These are phyloP conservation scores for Ploettnerulaceae sp. DNA, from an alignment of 2,329 filamentous ascomycete genomes.

Conservation along the genomic window DNA sequence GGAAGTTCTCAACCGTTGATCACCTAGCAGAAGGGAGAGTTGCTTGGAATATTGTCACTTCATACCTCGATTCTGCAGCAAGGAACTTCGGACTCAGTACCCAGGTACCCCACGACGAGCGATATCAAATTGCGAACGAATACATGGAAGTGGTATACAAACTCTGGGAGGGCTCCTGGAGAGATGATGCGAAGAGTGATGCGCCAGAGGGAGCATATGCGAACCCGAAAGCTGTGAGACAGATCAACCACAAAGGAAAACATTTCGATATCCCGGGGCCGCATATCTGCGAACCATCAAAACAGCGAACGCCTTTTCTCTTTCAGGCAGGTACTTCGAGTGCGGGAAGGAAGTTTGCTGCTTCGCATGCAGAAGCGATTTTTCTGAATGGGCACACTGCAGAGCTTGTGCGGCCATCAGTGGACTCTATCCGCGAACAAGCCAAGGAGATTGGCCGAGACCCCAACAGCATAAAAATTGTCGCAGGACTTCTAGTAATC, in stretches of 20 bases:
- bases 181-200: constrained; percentile 51
- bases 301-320: constrained; percentile 26
- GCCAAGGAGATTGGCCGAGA: constrained; percentile 44
- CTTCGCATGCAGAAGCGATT: constrained; percentile 66
- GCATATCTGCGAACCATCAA: constrained; percentile 51
- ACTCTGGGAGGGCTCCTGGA: constrained; percentile 28
- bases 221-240: constrained; percentile 51
- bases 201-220: constrained; percentile 55
- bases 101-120: constrained; percentile 61
- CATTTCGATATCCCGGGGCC: constrained; percentile 61
- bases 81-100: constrained; percentile 54
- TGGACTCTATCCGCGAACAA: constrained; percentile 53
- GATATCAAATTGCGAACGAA: constrained; percentile 60
- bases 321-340: constrained; percentile 65
- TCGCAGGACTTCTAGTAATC: constrained; percentile 49
- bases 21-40: constrained; percentile 53
- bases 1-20: constrained; percentile 29
- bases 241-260: constrained; percentile 62
- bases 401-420: constrained; percentile 51
- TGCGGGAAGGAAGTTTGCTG: constrained; percentile 62
- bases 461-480: constrained; percentile 57
- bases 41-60: constrained; percentile 54
- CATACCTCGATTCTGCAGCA: constrained; percentile 63
- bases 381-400: constrained; percentile 65
- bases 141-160: constrained; percentile 43